Evolutionary conservation across 1,284 basidiomycete species (phyloP).

Genomic region (Mixia osmundae): DNA sequence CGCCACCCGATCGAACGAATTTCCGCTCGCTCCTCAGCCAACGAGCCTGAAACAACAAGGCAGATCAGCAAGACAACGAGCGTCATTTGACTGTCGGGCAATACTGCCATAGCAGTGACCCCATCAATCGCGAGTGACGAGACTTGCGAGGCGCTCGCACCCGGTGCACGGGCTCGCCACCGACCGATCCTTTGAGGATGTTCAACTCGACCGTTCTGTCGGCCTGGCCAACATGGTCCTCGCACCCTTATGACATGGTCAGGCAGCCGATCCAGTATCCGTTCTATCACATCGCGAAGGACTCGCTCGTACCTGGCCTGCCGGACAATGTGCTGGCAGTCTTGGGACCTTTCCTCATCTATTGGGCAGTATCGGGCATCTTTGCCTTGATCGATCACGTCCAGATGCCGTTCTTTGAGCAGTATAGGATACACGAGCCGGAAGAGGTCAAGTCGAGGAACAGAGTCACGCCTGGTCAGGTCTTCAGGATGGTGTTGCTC

Average conservation of each 20-base stretch:
- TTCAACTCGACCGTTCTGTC: too few relatives aligned
- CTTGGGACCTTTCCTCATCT: constrained; percentile 51
- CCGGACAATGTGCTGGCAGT: constrained; percentile 54
- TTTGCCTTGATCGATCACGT: constrained; percentile 53
- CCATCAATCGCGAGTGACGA: too few relatives aligned
- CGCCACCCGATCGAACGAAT: too few relatives aligned
- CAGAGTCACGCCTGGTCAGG: constrained; percentile 41
- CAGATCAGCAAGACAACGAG: too few relatives aligned
- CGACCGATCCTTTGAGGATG: too few relatives aligned
- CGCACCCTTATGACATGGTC: constrained; percentile 4
- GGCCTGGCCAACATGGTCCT: too few relatives aligned
- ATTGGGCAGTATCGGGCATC: constrained; percentile 60
- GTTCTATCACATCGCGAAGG: constrained; percentile 20
- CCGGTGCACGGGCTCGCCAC: too few relatives aligned
- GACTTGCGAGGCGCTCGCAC: too few relatives aligned
- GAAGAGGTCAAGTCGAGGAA: constrained; percentile 55
- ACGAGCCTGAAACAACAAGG: too few relatives aligned
- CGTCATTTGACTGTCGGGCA: too few relatives aligned
- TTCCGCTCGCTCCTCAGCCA: too few relatives aligned
- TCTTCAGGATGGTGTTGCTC: constrained; percentile 52
- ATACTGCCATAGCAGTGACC: too few relatives aligned
- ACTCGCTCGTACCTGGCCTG: constrained; percentile 34
- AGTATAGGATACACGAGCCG: constrained; percentile 69
- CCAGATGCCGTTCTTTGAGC: constrained; percentile 52
- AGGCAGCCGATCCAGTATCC: constrained; percentile 7